These are phyloP conservation scores for Ceratocystis eucalypticola DNA, from an alignment of 2,329 filamentous ascomycete species.

Conservation along the genomic window DNA sequence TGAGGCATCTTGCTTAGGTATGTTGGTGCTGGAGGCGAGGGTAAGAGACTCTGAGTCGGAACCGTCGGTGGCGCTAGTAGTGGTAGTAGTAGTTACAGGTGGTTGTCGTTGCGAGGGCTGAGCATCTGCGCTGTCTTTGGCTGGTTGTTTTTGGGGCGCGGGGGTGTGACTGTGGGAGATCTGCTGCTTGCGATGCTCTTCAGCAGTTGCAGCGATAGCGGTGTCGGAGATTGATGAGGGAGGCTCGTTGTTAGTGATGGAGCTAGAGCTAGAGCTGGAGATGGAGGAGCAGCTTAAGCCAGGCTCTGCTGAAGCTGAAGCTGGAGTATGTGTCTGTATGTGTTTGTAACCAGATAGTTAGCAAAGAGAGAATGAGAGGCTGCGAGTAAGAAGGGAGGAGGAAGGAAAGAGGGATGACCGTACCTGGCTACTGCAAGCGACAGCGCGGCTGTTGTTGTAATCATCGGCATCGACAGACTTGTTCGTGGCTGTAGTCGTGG, in stretches of 20 bases:
- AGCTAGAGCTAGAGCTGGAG: neutral
- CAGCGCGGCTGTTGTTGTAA: slow-evolving; percentile 13
- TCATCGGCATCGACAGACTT: slow-evolving; percentile 16
- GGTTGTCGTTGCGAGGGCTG: slow-evolving; percentile 1
- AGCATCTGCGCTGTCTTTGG: slow-evolving; percentile 22
- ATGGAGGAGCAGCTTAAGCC: neutral
- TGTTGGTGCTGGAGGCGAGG: too few relatives aligned
- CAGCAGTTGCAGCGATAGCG: neutral
- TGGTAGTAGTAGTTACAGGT: slow-evolving; percentile 39
- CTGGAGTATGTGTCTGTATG: neutral
- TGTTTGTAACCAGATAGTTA: neutral
- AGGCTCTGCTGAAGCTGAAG: slow-evolving; percentile 3
- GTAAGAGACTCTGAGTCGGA: slow-evolving; percentile 58
- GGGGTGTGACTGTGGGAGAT: neutral
- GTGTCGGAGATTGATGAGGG: neutral
- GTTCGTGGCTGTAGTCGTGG: slow-evolving; percentile 15
- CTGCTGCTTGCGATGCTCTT: neutral
- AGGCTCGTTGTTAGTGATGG: neutral
- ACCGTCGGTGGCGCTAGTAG: slow-evolving; percentile 56
- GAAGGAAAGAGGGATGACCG: neutral
- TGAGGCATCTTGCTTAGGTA: slow-evolving; percentile 34
- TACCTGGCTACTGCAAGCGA: slow-evolving; percentile 15
- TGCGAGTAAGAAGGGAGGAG: neutral
- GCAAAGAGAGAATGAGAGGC: neutral
- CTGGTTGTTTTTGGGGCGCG: too few relatives aligned